Evolutionary conservation across 352 stramenopile genomes (phyloP).

Genomic region (Pythium sp.): DNA sequence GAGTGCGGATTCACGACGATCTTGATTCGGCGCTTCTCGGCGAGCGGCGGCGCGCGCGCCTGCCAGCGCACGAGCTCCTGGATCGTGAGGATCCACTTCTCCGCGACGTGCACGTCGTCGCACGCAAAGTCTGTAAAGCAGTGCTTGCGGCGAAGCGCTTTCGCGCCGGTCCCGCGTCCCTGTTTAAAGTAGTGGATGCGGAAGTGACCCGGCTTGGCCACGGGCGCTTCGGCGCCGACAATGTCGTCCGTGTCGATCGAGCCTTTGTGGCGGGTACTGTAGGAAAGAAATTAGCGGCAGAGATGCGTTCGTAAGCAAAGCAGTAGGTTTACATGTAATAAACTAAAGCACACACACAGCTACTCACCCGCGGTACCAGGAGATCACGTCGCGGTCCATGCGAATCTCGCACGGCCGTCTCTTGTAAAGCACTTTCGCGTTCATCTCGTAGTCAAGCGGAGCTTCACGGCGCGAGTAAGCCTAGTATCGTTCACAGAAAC

Average conservation of each 20-base stretch:
- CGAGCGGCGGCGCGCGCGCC: conserved; percentile 59
- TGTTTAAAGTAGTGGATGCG: conserved; percentile 80
- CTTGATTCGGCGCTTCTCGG: conserved; percentile 72
- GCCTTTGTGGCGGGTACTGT: conserved; percentile 41
- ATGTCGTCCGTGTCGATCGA: conserved; percentile 71
- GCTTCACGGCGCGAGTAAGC: conserved; percentile 75
- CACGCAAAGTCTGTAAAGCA: conserved; percentile 50
- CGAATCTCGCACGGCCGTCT: conserved; percentile 50
- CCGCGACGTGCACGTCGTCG: conserved; percentile 30
- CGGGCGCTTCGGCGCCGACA: conserved; percentile 52
- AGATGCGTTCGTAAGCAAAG: not conserved
- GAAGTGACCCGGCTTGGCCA: conserved; percentile 33
- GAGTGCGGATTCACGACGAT: conserved; percentile 83
- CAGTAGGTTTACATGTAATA: not conserved
- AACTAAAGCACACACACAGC: not conserved
- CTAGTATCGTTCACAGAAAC: conserved; percentile 18
- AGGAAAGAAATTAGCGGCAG: not conserved
- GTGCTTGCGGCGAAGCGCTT: conserved; percentile 55
- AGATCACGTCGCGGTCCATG: conserved; percentile 62
- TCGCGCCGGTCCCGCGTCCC: conserved; percentile 50
- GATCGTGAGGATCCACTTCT: conserved; percentile 61
- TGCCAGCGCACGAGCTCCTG: conserved; percentile 84
- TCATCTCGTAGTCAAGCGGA: conserved; percentile 63
- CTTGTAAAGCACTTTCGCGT: conserved; percentile 40
- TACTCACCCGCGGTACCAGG: conserved; percentile 45